A percentile compares a stretch with the other conserved stretches of the same genome.
Conservation (phyloP, 176 grass and related monocot genomes). For the Bonia amplexicaulis region DNA sequence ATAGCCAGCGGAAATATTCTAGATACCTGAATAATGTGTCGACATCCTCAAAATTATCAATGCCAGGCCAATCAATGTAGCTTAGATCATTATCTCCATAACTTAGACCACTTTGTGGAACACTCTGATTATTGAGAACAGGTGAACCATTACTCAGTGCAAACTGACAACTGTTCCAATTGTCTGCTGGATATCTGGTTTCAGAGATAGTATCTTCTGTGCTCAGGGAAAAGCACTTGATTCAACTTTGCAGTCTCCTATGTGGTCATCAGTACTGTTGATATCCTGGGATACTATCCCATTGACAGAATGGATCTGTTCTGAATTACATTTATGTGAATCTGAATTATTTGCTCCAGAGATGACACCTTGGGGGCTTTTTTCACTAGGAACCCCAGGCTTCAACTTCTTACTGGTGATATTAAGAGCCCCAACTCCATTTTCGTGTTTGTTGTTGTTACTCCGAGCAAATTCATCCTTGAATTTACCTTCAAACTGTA, state of each 20-base stretch:
- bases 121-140: constrained; percentile 35
- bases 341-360: constrained; percentile 25
- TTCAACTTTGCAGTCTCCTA: constrained; percentile 30
- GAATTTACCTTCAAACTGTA: constrained; percentile 57
- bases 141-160: constrained; percentile 33
- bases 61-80: constrained; percentile 81
- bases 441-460: constrained; percentile 28
- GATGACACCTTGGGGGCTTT: constrained; percentile 14
- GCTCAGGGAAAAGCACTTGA: constrained; percentile 16
- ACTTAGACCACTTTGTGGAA: constrained; percentile 29
- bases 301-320: constrained; percentile 24
- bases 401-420: constrained; percentile 46
- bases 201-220: constrained; percentile 16
- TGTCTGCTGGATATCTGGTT: constrained; percentile 45
- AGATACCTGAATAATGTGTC: constrained; percentile 91
- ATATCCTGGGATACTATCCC: constrained; percentile 20
- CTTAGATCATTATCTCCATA: constrained; percentile 71
- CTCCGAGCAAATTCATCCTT: constrained; percentile 46
- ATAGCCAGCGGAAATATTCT: neutral
- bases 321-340: constrained; percentile 40
- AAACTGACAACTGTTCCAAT: constrained; percentile 39
- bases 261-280: constrained; percentile 1
- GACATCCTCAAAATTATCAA: constrained; percentile 89
- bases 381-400: constrained; percentile 25
- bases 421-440: constrained; percentile 13